phyloP scores from a whole-genome alignment of 2,329 filamentous ascomycete genomes.

The Cadophora luteo-olivacea region DNA sequence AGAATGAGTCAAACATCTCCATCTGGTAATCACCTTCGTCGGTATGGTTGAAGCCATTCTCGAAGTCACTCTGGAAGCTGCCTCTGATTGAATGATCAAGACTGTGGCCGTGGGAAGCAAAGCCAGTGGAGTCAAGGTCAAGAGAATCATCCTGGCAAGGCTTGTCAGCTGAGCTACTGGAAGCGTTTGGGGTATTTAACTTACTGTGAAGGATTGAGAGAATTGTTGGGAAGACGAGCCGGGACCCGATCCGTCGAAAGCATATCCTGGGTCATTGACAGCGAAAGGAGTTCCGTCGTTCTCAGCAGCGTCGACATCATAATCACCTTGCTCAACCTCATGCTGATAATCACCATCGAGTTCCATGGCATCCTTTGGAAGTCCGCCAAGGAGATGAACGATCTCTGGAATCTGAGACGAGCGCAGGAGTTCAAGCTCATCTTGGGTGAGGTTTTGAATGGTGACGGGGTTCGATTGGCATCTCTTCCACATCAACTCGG shows the following conservation, averaged over 20 bases:
- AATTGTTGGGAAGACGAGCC: neutral
- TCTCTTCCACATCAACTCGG: neutral
- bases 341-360: neutral
- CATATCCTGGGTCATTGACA: neutral
- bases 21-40: neutral
- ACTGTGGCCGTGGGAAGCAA: neutral
- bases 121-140: neutral
- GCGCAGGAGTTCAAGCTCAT: neutral
- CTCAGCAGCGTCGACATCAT: neutral
- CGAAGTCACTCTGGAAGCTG: neutral
- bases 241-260: neutral
- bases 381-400: neutral
- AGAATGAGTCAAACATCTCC: neutral
- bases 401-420: neutral
- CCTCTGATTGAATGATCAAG: neutral
- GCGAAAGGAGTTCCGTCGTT: neutral
- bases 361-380: neutral
- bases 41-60: neutral
- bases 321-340: neutral
- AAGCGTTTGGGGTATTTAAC: neutral
- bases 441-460: neutral
- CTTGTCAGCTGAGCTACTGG: neutral
- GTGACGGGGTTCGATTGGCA: neutral
- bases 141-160: neutral
- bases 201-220: slow-evolving; percentile 9